These are phyloP conservation scores for Russula griseocarnosa DNA, from an alignment of 768 basidiomycete species.

Conservation along the genomic window DNA sequence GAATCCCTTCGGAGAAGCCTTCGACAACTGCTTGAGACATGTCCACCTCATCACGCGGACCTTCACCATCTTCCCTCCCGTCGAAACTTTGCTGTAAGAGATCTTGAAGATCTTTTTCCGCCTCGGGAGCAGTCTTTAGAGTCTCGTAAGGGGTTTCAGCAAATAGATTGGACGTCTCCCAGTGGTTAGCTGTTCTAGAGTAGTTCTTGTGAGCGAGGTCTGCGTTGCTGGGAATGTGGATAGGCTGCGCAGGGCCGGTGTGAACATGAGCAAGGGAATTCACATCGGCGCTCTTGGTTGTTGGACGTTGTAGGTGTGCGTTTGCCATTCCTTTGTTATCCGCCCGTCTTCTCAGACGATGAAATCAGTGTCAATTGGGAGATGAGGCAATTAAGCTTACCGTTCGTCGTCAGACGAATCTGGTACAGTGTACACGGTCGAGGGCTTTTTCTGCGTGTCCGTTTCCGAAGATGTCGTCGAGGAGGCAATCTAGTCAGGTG, in stretches of 20 bases:
- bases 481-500: conserved; percentile 7
- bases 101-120: conserved; percentile 74
- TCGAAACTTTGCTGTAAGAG: conserved; percentile 62
- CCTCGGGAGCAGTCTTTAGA: conserved; percentile 48
- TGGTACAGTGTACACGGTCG: conserved; percentile 9
- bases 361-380: not conserved
- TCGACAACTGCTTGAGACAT: conserved; percentile 67
- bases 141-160: conserved; percentile 33
- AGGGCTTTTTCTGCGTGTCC: not conserved
- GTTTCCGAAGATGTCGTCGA: conserved; percentile 15
- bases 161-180: conserved; percentile 36
- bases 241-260: conserved; percentile 19
- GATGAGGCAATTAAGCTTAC: conserved; percentile 3
- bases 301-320: not conserved
- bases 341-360: not conserved
- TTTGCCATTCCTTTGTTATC: not conserved
- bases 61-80: conserved; percentile 47
- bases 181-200: conserved; percentile 28
- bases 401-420: conserved; percentile 30
- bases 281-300: conserved; percentile 8
- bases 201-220: conserved; percentile 4
- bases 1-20: conserved; percentile 69
- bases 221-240: conserved; percentile 24
- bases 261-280: conserved; percentile 5
- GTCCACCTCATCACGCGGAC: conserved; percentile 48